A percentile compares a stretch with the other conserved stretches of the same genome.
Conservation (phyloP, 495 filamentous ascomycete species). For the Hypoxylon cercidicola region DNA sequence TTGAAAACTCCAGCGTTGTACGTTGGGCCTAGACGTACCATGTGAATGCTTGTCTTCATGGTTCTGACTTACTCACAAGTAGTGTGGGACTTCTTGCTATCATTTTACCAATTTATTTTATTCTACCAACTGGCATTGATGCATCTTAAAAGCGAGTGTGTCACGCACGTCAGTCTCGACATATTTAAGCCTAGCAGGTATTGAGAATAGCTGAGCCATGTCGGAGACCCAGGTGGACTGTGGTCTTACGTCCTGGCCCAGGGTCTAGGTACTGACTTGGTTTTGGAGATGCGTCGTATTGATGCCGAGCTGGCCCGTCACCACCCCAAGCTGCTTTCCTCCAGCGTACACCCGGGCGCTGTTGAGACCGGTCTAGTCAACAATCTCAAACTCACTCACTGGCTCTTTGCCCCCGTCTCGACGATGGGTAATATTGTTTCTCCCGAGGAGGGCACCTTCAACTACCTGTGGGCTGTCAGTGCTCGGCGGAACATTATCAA, state of each 20-base stretch:
- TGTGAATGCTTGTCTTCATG: too few species aligned
- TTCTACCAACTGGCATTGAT: constrained; percentile 2
- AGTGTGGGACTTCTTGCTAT: too few species aligned
- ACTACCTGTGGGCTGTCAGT: constrained; percentile 30
- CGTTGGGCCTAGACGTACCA: too few species aligned
- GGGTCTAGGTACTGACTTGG: constrained; percentile 52
- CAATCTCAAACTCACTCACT: constrained; percentile 12
- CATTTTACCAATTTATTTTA: too few species aligned
- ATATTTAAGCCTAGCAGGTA: background rate
- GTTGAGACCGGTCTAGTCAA: constrained; percentile 42
- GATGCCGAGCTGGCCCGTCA: constrained; percentile 28
- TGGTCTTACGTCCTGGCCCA: background rate
- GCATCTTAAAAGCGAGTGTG: constrained; percentile 4
- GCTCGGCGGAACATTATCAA: constrained; percentile 1
- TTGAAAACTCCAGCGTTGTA: too few species aligned
- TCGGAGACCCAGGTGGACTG: background rate
- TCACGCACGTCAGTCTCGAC: constrained; percentile 2
- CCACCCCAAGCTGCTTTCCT: constrained; percentile 7
- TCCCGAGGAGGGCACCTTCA: constrained; percentile 32
- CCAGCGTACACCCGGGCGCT: constrained; percentile 25
- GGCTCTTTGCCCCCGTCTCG: background rate
- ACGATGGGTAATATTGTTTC: constrained; percentile 6
- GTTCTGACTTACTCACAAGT: too few species aligned
- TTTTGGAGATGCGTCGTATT: constrained; percentile 47
- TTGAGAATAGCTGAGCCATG: background rate